Conservation (phyloP, 257 asterid species). For the Capsicum rhomboideum region DNA sequence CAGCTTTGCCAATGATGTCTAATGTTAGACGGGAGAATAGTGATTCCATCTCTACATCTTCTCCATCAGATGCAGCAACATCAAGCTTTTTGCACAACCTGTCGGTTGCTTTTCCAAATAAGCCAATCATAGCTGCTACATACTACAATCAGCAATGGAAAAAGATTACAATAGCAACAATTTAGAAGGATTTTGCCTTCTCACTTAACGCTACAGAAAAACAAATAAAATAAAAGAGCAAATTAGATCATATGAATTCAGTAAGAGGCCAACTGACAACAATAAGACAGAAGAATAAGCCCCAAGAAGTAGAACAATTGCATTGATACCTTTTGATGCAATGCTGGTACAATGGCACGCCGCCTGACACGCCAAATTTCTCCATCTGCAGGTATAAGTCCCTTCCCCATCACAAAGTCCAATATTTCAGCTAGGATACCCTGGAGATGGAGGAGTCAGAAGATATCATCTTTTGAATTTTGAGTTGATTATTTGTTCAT, state of each 20-base stretch:
- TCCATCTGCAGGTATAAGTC: slow-evolving; percentile 99
- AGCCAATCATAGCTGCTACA: slow-evolving; percentile 80
- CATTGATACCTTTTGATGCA: slow-evolving; percentile 72
- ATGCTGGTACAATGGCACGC: slow-evolving; percentile 93
- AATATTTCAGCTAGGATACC: slow-evolving; percentile 94
- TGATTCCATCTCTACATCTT: slow-evolving; percentile 97
- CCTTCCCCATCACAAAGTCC: slow-evolving; percentile 98
- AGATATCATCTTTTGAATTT: background rate
- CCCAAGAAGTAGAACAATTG: background rate
- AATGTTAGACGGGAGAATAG: slow-evolving; percentile 92
- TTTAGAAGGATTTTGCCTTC: background rate
- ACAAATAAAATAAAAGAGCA: background rate
- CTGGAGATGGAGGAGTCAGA: slow-evolving; percentile 21
- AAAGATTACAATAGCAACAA: background rate
- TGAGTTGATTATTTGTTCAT: background rate
- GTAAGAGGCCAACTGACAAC: background rate
- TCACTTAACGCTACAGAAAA: background rate
- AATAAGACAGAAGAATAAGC: background rate
- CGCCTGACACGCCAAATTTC: slow-evolving; percentile 90
- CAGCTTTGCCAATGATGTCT: slow-evolving; percentile 96
- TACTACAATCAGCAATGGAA: slow-evolving; percentile 42
- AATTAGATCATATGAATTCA: background rate
- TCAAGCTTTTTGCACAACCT: slow-evolving; percentile 82
- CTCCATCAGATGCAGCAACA: slow-evolving; percentile 85
- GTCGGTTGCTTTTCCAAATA: slow-evolving; percentile 88